A percentile compares a stretch with the other conserved stretches of the same genome.
Evolutionary conservation across 805 yeast species (phyloP).

Genomic region (Hanseniaspora osmophila): DNA sequence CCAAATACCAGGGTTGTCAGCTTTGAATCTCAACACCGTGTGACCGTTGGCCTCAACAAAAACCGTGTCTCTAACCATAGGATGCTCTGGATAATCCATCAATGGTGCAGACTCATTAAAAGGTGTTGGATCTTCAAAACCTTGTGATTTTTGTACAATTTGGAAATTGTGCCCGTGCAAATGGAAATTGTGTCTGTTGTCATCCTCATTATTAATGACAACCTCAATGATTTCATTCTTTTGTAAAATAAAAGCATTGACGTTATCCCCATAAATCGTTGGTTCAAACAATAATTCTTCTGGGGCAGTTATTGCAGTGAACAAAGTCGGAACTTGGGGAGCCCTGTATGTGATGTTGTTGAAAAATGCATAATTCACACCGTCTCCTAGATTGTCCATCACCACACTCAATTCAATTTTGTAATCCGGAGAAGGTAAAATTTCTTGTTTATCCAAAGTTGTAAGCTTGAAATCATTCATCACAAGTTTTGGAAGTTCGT

Average conservation of each 20-base stretch:
- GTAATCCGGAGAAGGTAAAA: conserved; percentile 48
- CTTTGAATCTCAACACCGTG: conserved; percentile 55
- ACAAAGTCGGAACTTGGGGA: conserved; percentile 60
- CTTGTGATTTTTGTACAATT: conserved; percentile 38
- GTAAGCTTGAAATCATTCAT: conserved; percentile 23
- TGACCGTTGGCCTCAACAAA: conserved; percentile 54
- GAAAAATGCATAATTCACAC: conserved; percentile 65
- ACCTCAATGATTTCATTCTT: conserved; percentile 56
- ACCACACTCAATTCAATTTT: conserved; percentile 42
- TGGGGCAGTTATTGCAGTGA: conserved; percentile 51
- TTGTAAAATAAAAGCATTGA: conserved; percentile 47
- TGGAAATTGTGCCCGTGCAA: conserved; percentile 65
- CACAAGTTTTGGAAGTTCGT: conserved; percentile 7
- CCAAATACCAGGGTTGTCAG: conserved; percentile 91
- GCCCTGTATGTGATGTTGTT: conserved; percentile 48
- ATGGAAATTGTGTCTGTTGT: conserved; percentile 70
- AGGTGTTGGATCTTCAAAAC: conserved; percentile 40
- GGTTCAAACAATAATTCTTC: conserved; percentile 36
- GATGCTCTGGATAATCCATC: conserved; percentile 27
- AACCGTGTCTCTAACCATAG: conserved; percentile 58
- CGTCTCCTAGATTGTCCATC: conserved; percentile 61
- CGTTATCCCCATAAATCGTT: conserved; percentile 60
- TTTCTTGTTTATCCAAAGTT: conserved; percentile 30
- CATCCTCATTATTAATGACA: conserved; percentile 66
- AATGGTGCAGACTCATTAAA: conserved; percentile 32